Conservation (phyloP, 2,329 filamentous ascomycete genomes). For the Drechslerella dactyloides region DNA sequence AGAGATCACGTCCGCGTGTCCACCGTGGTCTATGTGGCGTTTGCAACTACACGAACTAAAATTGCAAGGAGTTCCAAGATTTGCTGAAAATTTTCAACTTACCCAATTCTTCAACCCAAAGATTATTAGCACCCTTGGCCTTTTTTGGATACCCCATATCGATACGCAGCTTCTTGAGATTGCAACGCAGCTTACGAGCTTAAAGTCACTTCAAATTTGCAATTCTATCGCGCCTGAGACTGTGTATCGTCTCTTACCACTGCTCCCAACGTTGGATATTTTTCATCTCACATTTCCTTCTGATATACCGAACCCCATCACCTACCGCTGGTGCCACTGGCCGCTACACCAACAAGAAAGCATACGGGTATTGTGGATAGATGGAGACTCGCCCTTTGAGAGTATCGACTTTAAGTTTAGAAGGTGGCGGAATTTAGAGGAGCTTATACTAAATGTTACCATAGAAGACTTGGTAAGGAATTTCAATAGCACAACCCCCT, state of each 20-base stretch:
- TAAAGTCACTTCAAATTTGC: conserved; percentile 16
- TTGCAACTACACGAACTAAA: conserved; percentile 14
- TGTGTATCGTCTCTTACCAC: neutral
- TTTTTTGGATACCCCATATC: neutral
- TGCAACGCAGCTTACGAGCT: conserved; percentile 2
- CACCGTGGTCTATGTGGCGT: neutral
- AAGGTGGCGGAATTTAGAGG: conserved; percentile 10
- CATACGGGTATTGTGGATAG: conserved; percentile 14
- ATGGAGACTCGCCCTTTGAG: conserved; percentile 3
- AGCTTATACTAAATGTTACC: neutral
- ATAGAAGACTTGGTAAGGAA: conserved; percentile 8
- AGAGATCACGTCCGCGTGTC: neutral
- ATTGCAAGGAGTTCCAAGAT: neutral
- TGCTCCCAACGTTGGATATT: conserved; percentile 8
- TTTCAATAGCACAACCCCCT: neutral
- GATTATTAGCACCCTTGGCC: conserved; percentile 3
- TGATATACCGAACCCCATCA: neutral
- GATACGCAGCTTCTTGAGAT: conserved; percentile 8
- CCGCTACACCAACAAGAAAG: conserved; percentile 1
- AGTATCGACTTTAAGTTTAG: neutral
- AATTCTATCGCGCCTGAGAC: neutral
- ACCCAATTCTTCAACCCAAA: conserved; percentile 7
- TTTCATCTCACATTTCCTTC: conserved; percentile 7
- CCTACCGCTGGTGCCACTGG: conserved; percentile 3
- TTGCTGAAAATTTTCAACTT: neutral